phyloP scores from a whole-genome alignment of 345 rosid genomes.

The Camelina neglecta region DNA sequence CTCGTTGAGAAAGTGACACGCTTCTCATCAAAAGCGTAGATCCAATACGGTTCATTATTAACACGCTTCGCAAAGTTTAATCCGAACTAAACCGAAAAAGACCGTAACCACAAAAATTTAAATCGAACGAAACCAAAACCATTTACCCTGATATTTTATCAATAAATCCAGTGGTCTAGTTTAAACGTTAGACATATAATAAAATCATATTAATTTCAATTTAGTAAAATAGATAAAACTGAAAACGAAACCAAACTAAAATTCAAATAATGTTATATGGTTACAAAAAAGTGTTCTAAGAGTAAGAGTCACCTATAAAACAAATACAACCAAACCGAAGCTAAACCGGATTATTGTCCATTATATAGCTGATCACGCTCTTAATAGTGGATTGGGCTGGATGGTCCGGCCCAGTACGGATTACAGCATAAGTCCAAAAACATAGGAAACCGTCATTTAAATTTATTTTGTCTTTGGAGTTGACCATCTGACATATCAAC shows the following conservation, averaged over 20 bases:
- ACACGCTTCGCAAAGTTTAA: too few relatives aligned
- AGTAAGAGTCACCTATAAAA: too few relatives aligned
- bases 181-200: too few relatives aligned
- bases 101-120: neutral
- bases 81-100: neutral
- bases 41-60: neutral
- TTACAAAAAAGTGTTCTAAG: too few relatives aligned
- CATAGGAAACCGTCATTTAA: conserved; percentile 30
- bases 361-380: neutral
- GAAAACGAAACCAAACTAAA: neutral
- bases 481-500: conserved; percentile 54
- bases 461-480: conserved; percentile 31
- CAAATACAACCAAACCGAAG: neutral
- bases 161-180: neutral
- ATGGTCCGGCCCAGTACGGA: conserved; percentile 35
- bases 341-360: neutral
- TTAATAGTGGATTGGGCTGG: conserved; percentile 9
- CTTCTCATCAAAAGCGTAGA: neutral
- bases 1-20: neutral
- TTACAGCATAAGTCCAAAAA: conserved; percentile 30
- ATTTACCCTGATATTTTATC: neutral
- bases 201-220: too few relatives aligned
- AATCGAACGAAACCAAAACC: neutral
- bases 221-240: neutral
- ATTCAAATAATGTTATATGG: too few relatives aligned